These are phyloP conservation scores for Tardiomyces blankii DNA, from an alignment of 1,139 yeast species.

Conservation along the genomic window DNA sequence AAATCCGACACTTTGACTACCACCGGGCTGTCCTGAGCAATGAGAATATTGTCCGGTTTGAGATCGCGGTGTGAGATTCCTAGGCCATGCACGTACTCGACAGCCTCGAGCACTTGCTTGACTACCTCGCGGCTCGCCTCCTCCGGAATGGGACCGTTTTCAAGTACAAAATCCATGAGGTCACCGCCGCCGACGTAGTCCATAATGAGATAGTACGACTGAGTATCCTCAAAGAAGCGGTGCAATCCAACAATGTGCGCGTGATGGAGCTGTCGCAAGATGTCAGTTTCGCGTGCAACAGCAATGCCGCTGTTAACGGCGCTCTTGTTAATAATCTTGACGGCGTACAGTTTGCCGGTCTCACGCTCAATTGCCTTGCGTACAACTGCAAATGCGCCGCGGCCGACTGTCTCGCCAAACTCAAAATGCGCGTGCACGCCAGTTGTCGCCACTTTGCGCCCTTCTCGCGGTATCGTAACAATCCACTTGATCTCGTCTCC, in stretches of 20 bases:
- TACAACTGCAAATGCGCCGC: conserved; percentile 95
- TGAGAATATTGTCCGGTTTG: conserved; percentile 78
- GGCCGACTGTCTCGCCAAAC: conserved; percentile 78
- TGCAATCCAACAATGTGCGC: conserved; percentile 74
- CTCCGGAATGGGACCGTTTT: conserved; percentile 85
- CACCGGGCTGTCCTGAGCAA: conserved; percentile 87
- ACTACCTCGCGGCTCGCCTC: conserved; percentile 81
- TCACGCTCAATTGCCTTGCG: conserved; percentile 78
- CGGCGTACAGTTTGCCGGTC: conserved; percentile 81
- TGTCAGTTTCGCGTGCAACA: conserved; percentile 76
- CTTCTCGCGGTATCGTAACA: conserved; percentile 31
- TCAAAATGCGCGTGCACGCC: conserved; percentile 61
- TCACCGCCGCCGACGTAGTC: conserved; percentile 97
- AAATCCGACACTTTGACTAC: conserved; percentile 85
- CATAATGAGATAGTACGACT: conserved; percentile 80
- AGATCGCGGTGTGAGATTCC: conserved; percentile 92
- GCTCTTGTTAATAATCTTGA: conserved; percentile 74
- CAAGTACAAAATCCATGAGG: conserved; percentile 88
- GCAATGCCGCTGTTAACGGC: conserved; percentile 77
- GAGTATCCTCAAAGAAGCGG: conserved; percentile 75
- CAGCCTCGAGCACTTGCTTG: conserved; percentile 73
- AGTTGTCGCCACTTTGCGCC: conserved; percentile 3
- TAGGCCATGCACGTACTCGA: conserved; percentile 72
- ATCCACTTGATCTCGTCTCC: conserved; percentile 67
- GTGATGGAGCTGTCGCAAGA: conserved; percentile 65